A percentile compares a stretch with the other conserved stretches of the same genome.
phyloP scores from a whole-genome alignment of 2,329 filamentous ascomycete genomes.

The Fusarium marasasianum region DNA sequence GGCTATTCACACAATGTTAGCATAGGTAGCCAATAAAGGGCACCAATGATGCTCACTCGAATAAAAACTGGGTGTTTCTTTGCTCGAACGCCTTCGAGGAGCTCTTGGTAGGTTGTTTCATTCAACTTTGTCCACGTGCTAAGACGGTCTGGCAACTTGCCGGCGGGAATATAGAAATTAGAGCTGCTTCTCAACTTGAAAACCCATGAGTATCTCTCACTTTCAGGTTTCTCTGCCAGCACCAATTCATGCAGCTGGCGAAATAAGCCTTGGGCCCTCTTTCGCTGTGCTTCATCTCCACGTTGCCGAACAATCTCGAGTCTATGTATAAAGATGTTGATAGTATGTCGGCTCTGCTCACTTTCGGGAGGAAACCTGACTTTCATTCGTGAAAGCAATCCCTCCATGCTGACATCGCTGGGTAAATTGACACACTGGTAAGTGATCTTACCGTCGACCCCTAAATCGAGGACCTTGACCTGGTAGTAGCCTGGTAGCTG shows the following conservation, averaged over 20 bases:
- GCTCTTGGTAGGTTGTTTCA: not conserved
- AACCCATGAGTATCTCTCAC: conserved; percentile 24
- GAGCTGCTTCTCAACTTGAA: conserved; percentile 22
- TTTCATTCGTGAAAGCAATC: conserved; percentile 26
- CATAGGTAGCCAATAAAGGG: not conserved
- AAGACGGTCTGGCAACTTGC: conserved; percentile 23
- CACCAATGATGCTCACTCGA: conserved; percentile 29
- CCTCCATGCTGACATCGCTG: not conserved
- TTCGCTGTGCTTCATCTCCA: conserved; percentile 4
- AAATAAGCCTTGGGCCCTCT: not conserved
- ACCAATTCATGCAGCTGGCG: conserved; percentile 4
- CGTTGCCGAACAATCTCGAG: not conserved
- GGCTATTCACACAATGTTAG: conserved; percentile 19
- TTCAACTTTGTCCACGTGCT: conserved; percentile 26
- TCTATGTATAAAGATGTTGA: conserved; percentile 14
- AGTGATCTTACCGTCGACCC: conserved; percentile 24
- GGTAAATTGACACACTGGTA: conserved; percentile 19
- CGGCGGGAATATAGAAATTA: conserved; percentile 12
- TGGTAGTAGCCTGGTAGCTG: conserved; percentile 32
- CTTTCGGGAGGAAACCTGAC: conserved; percentile 23
- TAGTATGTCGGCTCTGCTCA: conserved; percentile 1
- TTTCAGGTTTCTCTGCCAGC: not conserved
- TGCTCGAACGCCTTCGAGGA: conserved; percentile 7
- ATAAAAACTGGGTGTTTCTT: conserved; percentile 27
- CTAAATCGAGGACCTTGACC: conserved; percentile 27